These are phyloP conservation scores for Phytophthora ohioensis DNA, from an alignment of 352 stramenopile species.

Conservation along the genomic window DNA sequence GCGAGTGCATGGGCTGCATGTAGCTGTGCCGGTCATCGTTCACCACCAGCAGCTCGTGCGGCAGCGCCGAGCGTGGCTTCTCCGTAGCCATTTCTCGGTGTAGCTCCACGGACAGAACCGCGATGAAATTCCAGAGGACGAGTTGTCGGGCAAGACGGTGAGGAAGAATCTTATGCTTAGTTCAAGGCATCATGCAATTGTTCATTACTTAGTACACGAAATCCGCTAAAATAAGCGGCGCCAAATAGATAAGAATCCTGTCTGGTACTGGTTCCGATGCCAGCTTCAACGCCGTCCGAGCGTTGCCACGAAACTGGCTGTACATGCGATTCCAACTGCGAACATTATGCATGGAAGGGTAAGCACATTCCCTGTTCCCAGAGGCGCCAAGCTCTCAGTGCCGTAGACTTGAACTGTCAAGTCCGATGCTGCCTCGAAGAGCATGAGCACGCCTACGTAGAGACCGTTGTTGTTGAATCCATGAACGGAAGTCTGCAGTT, in stretches of 20 bases:
- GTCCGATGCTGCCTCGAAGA: slow-evolving; percentile 70
- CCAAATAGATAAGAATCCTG: background rate
- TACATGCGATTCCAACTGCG: slow-evolving; percentile 53
- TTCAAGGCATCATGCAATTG: background rate
- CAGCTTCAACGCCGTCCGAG: slow-evolving; percentile 14
- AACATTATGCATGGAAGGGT: slow-evolving; percentile 73
- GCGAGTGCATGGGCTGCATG: slow-evolving; percentile 57
- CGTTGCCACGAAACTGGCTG: slow-evolving; percentile 44
- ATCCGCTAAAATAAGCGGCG: slow-evolving; percentile 13
- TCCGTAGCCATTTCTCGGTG: slow-evolving; percentile 32
- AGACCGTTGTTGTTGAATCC: slow-evolving; percentile 88
- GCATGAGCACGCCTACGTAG: slow-evolving; percentile 77
- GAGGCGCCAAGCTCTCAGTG: slow-evolving; percentile 63
- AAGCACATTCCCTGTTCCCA: slow-evolving; percentile 72
- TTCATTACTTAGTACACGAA: background rate
- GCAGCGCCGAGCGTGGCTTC: slow-evolving; percentile 11
- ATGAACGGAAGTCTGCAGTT: slow-evolving; percentile 69
- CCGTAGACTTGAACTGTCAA: slow-evolving; percentile 81
- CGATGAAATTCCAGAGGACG: slow-evolving; percentile 20
- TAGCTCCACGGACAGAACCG: background rate
- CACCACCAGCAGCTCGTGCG: slow-evolving; percentile 29
- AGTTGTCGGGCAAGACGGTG: slow-evolving; percentile 16
- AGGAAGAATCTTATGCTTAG: background rate
- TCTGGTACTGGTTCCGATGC: background rate
- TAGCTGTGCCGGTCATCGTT: slow-evolving; percentile 55